Conservation (phyloP, 306 rosid species). For the Begonia loranthoides region DNA sequence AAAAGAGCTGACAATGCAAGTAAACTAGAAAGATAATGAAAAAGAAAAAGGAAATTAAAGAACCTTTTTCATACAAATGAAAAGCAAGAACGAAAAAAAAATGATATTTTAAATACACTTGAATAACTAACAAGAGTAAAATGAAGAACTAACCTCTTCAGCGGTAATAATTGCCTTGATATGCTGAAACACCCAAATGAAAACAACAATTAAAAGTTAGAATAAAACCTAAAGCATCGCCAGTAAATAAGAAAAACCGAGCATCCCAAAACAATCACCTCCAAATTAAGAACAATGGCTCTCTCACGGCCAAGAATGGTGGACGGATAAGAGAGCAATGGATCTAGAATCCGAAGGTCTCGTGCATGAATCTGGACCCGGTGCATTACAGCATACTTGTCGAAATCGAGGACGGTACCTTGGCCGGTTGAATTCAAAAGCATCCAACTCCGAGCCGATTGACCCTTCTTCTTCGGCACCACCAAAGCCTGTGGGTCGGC, state of each 20-base stretch:
- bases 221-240: neutral
- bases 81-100: no score
- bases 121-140: no score
- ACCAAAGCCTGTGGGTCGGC: slow-evolving; percentile 45
- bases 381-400: slow-evolving; percentile 84
- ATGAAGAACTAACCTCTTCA: slow-evolving; percentile 51
- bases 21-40: no score
- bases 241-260: no score
- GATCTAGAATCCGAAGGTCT: slow-evolving; percentile 88
- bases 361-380: slow-evolving; percentile 86
- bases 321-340: slow-evolving; percentile 81
- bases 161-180: slow-evolving; percentile 94
- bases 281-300: slow-evolving; percentile 90
- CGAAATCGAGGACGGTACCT: slow-evolving; percentile 57
- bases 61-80: no score
- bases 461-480: slow-evolving; percentile 61
- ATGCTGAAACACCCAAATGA: slow-evolving; percentile 44
- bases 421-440: slow-evolving; percentile 44
- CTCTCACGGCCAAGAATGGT: slow-evolving; percentile 79
- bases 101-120: no score
- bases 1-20: no score
- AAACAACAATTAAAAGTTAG: slow-evolving; percentile 9
- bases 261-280: slow-evolving; percentile 23
- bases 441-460: slow-evolving; percentile 72
- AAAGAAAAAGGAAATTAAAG: no score